Base-by-base conservation (phyloP, 805 yeast genomes). In the Saccharomycopsis schoenii region DNA sequence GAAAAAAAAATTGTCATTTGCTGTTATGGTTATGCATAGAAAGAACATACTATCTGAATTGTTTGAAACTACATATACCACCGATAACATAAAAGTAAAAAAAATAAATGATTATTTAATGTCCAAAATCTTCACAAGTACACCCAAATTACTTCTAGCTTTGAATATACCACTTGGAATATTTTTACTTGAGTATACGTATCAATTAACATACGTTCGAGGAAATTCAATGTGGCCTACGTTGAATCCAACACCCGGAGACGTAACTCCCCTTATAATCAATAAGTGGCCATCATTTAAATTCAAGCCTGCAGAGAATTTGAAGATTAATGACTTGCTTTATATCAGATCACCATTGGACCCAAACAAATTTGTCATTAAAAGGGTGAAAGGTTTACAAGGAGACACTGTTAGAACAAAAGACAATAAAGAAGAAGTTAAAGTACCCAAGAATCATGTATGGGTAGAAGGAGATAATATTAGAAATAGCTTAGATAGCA, bases 381-480 rank as follows among this genome's bases (percentile, higher is more conserved):
- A 93, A 72, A 75, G 98, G 41, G 80, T 93, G 4, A 81, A 86
- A 62, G 97, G 87, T 0, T 67, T 83, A 1, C 89, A 82, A 60
- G 93, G 94, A 25, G 96, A 91, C 66, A 58, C 51, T 3, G 37
- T 51, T n/a, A 56, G 52, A 37, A 34, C 57, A 14, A 21, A 47
- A 19, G 58, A 89, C 68, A 90, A 96, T 5, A 79, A 84, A 68
- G 74, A 77, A 1, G 73, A 76, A 54, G 84, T 86, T 4, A 71
- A 74, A 40, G 75, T 93, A 1, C 97, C 97, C 1, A 73, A 87
- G 60, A 86, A 84, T 67, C 97, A 93, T 69, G 67, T 89, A 6
- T 93, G 97, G 97, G 91, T 91, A 0, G 97, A 93, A 71, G 98
- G 98, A 6, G 98, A 93, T 71, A 91, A 89, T 69, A 72, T 82